Percentiles rank a stretch among this genome's conserved stretches.
These are phyloP conservation scores for Metschnikowia borealis DNA, from an alignment of 805 yeast species.

Conservation along the genomic window DNA sequence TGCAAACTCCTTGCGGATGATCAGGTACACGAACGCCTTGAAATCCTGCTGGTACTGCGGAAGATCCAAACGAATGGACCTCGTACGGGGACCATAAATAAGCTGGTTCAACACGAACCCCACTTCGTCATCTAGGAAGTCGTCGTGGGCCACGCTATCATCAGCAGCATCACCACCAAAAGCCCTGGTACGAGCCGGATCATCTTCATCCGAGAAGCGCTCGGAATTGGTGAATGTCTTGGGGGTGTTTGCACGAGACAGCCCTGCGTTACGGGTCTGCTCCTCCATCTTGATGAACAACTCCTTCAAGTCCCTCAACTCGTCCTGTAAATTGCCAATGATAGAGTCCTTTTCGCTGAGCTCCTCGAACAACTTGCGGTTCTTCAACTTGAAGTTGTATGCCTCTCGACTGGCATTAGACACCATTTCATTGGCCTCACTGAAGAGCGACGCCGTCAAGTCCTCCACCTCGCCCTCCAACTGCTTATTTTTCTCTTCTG, in stretches of 20 bases:
- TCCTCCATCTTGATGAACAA: conserved; percentile 55
- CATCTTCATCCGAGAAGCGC: neutral
- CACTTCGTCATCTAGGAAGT: conserved; percentile 5
- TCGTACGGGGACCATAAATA: conserved; percentile 32
- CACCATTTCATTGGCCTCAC: conserved; percentile 84
- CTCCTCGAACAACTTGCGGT: conserved; percentile 48
- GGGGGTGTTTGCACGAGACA: conserved; percentile 15
- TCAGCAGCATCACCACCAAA: neutral
- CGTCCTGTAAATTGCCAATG: conserved; percentile 60
- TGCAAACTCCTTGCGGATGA: conserved; percentile 31
- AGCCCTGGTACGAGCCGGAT: neutral
- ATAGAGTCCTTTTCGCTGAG: conserved; percentile 66
- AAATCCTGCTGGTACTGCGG: conserved; percentile 41
- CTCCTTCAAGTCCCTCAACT: conserved; percentile 61
- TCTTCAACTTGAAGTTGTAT: conserved; percentile 55
- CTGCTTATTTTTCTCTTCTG: conserved; percentile 56
- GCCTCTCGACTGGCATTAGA: conserved; percentile 70
- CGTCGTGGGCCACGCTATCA: neutral
- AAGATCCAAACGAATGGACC: conserved; percentile 44
- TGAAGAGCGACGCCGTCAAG: conserved; percentile 68
- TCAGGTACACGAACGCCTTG: conserved; percentile 34
- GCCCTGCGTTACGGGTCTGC: conserved; percentile 19
- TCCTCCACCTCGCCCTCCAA: conserved; percentile 77
- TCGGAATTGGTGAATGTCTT: neutral
- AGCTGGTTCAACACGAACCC: conserved; percentile 18